Evolutionary conservation across 331 rosid species (phyloP), one percentile per base, ranked within the genome.

Genomic region (Prunus yedoensis): DNA sequence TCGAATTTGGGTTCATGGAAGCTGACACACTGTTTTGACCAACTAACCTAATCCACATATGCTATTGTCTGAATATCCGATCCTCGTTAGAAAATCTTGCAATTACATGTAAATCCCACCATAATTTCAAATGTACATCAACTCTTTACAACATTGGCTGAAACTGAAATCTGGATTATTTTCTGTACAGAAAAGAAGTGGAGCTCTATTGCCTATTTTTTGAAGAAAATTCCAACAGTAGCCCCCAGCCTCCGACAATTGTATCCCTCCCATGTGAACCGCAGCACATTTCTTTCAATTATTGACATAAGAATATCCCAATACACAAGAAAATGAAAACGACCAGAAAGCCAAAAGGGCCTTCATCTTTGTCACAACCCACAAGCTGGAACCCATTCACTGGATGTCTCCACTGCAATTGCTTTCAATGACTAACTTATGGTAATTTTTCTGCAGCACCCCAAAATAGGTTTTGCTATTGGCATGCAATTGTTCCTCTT

Each of bases 361-460:
- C 53, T 66, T 65, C 73, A 8, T 64, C 38, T 27, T 41, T 59
- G 68, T 75, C 79, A 50, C 78, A 54, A 45, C 18, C 51, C 47
- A 20, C 54, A 59, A 73, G 84, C 77, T 78, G 87, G 78, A 82
- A 66, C 6, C 85, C 85, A 81, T 80, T 56, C 10, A 28, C 4
- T 23, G 30, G 8, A 11, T 13, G 65, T 4, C 20, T 56, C 28
- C 61, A 56, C 61, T 9, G 14, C 64, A 61, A 15, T 61, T 16
- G 67, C 45, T 61, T 61, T 28, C 45, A 61, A 30, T 14, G 7
- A 61, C 67, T 61, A 15, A 7, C 67, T 61, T 30, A 14, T 1
- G 8, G 67, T 61, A 16, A 15, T 61, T 30, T 61, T 61, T 30
- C 45, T 61, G 67, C 45, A 61, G 67, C 43, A 28, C 67, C 66